These are phyloP conservation scores for Monilinia fructigena DNA, from an alignment of 2,329 filamentous ascomycete genomes.

Conservation along the genomic window DNA sequence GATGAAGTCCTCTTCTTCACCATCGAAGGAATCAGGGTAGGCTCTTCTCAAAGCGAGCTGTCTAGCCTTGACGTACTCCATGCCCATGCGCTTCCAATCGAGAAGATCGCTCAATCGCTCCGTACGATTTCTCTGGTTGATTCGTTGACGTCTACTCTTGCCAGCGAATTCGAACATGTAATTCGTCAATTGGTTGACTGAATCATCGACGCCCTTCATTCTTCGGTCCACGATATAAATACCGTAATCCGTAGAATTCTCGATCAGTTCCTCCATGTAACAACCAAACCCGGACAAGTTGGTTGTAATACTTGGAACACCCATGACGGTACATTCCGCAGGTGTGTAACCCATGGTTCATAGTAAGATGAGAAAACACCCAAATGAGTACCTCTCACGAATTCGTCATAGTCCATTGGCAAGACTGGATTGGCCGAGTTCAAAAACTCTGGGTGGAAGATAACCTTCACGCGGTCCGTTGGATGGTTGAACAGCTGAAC, in stretches of 20 bases:
- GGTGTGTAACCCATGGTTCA: conserved; percentile 98
- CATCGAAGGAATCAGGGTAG: conserved; percentile 81
- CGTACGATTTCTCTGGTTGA: conserved; percentile 97
- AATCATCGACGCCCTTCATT: conserved; percentile 94
- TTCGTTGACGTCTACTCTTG: conserved; percentile 93
- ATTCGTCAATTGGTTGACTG: conserved; percentile 88
- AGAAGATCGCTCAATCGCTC: conserved; percentile 91
- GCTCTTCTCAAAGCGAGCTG: conserved; percentile 88
- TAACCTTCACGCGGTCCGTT: conserved; percentile 89
- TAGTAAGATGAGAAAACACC: conserved; percentile 98
- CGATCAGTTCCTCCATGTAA: conserved; percentile 99
- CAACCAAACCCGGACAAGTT: conserved; percentile 97
- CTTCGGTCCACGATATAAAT: conserved; percentile 98
- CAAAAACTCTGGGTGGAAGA: conserved; percentile 98
- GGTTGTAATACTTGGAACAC: conserved; percentile 95
- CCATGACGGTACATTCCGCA: conserved; percentile 98
- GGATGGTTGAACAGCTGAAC: conserved; percentile 98
- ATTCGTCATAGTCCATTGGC: conserved; percentile 96
- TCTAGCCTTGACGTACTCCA: conserved; percentile 98
- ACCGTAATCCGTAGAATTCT: conserved; percentile 96
- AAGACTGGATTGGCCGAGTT: conserved; percentile 94
- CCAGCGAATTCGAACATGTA: conserved; percentile 92
- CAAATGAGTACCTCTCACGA: conserved; percentile 93
- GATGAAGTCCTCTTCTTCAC: conserved; percentile 84
- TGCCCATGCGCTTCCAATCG: conserved; percentile 99